These are phyloP conservation scores for Ajuga chamaepitys DNA, from an alignment of 257 asterid species.

Conservation along the genomic window DNA sequence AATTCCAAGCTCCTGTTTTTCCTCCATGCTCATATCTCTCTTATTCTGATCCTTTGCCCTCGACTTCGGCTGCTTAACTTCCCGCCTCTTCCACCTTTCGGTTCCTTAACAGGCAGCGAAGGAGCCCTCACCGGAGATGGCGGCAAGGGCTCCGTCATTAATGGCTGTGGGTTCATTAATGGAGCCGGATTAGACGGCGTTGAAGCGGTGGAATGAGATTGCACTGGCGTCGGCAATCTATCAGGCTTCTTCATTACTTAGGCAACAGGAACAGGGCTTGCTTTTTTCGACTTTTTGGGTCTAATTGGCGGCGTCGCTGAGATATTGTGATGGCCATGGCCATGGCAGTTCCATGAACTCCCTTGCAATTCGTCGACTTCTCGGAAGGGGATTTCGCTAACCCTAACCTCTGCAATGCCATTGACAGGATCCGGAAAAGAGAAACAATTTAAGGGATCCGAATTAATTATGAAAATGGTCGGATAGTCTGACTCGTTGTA, in stretches of 20 bases:
- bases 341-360: slow-evolving; percentile 71
- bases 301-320: slow-evolving; percentile 39
- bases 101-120: slow-evolving; percentile 30
- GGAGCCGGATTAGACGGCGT: slow-evolving; percentile 41
- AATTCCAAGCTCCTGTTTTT: slow-evolving; percentile 84
- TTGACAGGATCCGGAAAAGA: no score
- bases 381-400: slow-evolving; percentile 17
- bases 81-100: slow-evolving; percentile 20
- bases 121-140: slow-evolving; percentile 61
- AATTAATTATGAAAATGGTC: no score
- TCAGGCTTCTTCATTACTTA: slow-evolving; percentile 39
- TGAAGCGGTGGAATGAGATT: slow-evolving; percentile 70
- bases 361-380: slow-evolving; percentile 68
- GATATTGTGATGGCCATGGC: slow-evolving; percentile 24
- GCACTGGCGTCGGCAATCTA: slow-evolving; percentile 28
- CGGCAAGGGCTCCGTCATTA: slow-evolving; percentile 26
- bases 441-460: no score
- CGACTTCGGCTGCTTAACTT: slow-evolving; percentile 80
- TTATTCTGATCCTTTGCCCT: slow-evolving; percentile 82
- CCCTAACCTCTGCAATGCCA: slow-evolving; percentile 25
- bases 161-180: slow-evolving; percentile 13
- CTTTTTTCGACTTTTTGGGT: slow-evolving; percentile 34
- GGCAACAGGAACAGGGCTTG: slow-evolving; percentile 26
- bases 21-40: slow-evolving; percentile 91
- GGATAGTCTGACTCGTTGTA: no score